Evolutionary conservation across 2,329 filamentous ascomycete genomes (phyloP).

Genomic region (Colletotrichum orchidophilum): DNA sequence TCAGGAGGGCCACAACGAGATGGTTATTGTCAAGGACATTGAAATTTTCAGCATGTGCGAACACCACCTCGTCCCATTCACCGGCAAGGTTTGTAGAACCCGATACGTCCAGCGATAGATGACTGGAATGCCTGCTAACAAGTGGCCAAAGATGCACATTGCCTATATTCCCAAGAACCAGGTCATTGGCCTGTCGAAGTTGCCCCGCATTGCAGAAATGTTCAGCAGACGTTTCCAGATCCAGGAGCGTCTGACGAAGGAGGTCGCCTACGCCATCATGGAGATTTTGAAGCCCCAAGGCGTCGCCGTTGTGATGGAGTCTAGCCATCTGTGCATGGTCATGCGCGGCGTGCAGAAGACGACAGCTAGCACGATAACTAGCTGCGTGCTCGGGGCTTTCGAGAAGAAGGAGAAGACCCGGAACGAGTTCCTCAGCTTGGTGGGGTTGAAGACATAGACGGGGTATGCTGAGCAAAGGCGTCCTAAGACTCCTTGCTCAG

Average conservation of each 20-base stretch:
- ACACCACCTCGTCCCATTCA: slow-evolving; percentile 97
- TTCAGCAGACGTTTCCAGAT: slow-evolving; percentile 93
- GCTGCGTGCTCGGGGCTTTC: slow-evolving; percentile 97
- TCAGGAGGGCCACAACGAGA: slow-evolving; percentile 94
- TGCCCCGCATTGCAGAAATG: slow-evolving; percentile 96
- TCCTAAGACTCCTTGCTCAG: neutral
- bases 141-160: slow-evolving; percentile 84
- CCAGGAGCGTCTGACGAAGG: slow-evolving; percentile 94
- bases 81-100: slow-evolving; percentile 75
- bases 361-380: slow-evolving; percentile 86
- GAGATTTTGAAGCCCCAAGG: slow-evolving; percentile 94
- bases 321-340: slow-evolving; percentile 96
- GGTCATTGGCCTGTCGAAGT: slow-evolving; percentile 94
- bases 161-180: slow-evolving; percentile 94
- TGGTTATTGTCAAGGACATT: slow-evolving; percentile 98
- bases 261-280: slow-evolving; percentile 92
- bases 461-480: neutral
- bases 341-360: slow-evolving; percentile 99
- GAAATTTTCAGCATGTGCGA: slow-evolving; percentile 95
- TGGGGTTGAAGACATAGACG: slow-evolving; percentile 62
- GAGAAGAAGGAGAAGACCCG: slow-evolving; percentile 91
- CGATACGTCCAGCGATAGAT: neutral
- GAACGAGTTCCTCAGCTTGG: slow-evolving; percentile 91
- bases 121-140: neutral
- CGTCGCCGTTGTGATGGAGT: slow-evolving; percentile 97